Conservation (phyloP, 140 eudicot species). For the Erigeron philadelphicus region DNA sequence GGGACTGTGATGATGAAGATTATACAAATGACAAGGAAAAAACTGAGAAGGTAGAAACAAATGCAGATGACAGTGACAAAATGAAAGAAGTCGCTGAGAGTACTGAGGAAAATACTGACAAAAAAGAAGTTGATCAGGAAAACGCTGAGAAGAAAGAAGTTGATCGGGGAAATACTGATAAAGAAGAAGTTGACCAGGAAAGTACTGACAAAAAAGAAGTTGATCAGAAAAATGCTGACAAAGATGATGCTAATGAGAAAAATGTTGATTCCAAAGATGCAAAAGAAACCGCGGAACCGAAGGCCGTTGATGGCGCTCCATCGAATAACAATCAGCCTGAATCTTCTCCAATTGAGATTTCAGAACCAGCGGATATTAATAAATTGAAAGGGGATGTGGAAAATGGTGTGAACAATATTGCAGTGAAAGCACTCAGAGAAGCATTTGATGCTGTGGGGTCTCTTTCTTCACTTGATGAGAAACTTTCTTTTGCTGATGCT, state of each 20-base stretch:
- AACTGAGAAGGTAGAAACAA: slow-evolving; percentile 22
- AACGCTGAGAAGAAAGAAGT: slow-evolving; percentile 25
- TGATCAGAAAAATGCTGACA: slow-evolving; percentile 22
- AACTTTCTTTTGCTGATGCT: slow-evolving; percentile 74
- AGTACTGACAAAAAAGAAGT: slow-evolving; percentile 25
- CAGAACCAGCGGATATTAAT: slow-evolving; percentile 33
- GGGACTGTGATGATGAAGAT: slow-evolving; percentile 47
- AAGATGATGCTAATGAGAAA: slow-evolving; percentile 32
- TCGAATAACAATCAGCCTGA: slow-evolving; percentile 32
- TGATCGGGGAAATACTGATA: slow-evolving; percentile 2
- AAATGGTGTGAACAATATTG: slow-evolving; percentile 40
- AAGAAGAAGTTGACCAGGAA: slow-evolving; percentile 25
- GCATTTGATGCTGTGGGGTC: slow-evolving; percentile 88
- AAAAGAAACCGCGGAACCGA: slow-evolving; percentile 37
- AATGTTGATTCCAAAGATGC: slow-evolving; percentile 33
- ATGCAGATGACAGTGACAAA: slow-evolving; percentile 10
- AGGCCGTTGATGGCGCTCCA: slow-evolving; percentile 34
- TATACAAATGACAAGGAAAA: slow-evolving; percentile 30
- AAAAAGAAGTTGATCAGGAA: slow-evolving; percentile 24
- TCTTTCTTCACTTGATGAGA: slow-evolving; percentile 43
- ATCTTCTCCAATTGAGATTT: slow-evolving; percentile 43
- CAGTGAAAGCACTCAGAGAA: slow-evolving; percentile 75
- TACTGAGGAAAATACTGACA: slow-evolving; percentile 11
- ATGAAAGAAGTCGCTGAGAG: slow-evolving; percentile 17
- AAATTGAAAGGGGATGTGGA: slow-evolving; percentile 33